Percentiles rank a stretch among this genome's conserved stretches.
These are phyloP conservation scores for Guadua angustifolia DNA, from an alignment of 176 grass and related monocot genomes.

Conservation along the genomic window DNA sequence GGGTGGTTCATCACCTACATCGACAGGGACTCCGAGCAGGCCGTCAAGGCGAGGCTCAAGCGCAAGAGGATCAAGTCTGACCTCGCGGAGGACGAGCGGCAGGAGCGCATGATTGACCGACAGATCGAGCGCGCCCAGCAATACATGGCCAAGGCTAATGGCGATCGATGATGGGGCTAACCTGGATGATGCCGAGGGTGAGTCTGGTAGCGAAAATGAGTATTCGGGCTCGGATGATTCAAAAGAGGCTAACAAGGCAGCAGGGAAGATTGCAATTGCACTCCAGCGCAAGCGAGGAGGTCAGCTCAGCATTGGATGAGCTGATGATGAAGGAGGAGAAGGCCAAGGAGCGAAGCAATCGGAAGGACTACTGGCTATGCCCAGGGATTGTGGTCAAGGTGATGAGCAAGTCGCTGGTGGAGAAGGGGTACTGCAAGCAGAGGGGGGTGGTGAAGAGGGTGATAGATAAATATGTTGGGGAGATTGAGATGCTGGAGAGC, in stretches of 20 bases:
- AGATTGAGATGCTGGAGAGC: conserved; percentile 89
- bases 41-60: conserved; percentile 86
- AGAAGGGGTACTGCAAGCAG: conserved; percentile 94
- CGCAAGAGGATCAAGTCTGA: conserved; percentile 75
- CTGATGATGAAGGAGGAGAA: conserved; percentile 95
- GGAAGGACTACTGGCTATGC: conserved; percentile 94
- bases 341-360: conserved; percentile 81
- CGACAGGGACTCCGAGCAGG: conserved; percentile 78
- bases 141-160: conserved; percentile 23
- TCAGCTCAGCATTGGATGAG: conserved; percentile 56
- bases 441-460: conserved; percentile 79
- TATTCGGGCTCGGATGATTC: conserved; percentile 34
- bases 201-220: conserved; percentile 13
- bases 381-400: conserved; percentile 86
- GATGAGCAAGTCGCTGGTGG: conserved; percentile 78
- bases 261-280: conserved; percentile 69
- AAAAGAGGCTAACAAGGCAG: conserved; percentile 27
- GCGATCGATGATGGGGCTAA: neutral
- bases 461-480: conserved; percentile 81
- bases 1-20: conserved; percentile 97
- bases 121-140: conserved; percentile 79
- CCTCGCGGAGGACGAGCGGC: conserved; percentile 78
- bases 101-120: conserved; percentile 70
- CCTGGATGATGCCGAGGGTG: neutral
- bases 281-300: conserved; percentile 53